Evolutionary conservation across 805 yeast genomes (phyloP).

Genomic region (Komagataella mondaviorum): DNA sequence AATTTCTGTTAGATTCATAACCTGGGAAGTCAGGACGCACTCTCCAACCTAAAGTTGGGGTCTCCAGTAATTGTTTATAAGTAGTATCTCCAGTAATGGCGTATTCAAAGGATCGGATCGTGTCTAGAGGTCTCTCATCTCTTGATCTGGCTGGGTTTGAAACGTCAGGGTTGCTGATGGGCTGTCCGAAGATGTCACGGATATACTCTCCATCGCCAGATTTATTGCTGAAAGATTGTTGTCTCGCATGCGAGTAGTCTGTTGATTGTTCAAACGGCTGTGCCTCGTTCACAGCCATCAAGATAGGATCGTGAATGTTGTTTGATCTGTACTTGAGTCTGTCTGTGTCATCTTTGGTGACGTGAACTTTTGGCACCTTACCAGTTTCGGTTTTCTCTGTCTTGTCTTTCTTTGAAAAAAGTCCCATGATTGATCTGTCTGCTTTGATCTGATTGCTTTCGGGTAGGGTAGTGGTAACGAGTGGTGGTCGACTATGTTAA

Average conservation of each 20-base stretch:
- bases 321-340: constrained; percentile 53
- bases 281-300: constrained; percentile 86
- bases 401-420: constrained; percentile 5
- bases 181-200: constrained; percentile 78
- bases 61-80: constrained; percentile 72
- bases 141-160: constrained; percentile 90
- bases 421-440: constrained; percentile 12
- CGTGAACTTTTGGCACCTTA: constrained; percentile 17
- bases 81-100: constrained; percentile 82
- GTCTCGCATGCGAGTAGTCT: constrained; percentile 19
- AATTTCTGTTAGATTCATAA: constrained; percentile 25
- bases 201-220: constrained; percentile 38
- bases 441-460: constrained; percentile 19
- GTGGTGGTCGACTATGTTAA: not conserved
- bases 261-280: constrained; percentile 78
- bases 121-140: constrained; percentile 94
- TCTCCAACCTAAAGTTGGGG: constrained; percentile 71
- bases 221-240: constrained; percentile 15
- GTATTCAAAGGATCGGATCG: constrained; percentile 87
- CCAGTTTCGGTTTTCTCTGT: constrained; percentile 8
- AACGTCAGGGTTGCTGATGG: constrained; percentile 67
- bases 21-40: constrained; percentile 68
- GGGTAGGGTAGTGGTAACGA: not conserved
- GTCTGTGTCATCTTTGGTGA: constrained; percentile 37
- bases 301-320: constrained; percentile 77